Base-by-base conservation (phyloP, 345 rosid species). In the Sisymbrium irio region DNA sequence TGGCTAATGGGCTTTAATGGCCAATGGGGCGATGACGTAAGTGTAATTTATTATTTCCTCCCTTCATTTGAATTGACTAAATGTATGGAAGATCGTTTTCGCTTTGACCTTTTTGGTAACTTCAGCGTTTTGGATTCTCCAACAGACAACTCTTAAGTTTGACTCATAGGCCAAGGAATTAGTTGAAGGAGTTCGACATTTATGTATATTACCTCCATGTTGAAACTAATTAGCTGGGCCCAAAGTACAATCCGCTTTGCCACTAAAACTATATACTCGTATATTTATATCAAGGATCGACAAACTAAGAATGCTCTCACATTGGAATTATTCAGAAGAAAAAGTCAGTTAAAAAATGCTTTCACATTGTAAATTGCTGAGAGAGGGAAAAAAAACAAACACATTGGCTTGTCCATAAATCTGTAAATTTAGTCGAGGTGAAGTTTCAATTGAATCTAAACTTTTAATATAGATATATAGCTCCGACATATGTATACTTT, bases 41-140 rank as follows among this genome's bases (percentile, higher is more conserved):
- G 39, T n/a, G 56, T 20, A 60, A 14, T 17, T 33, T 40, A 62
- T 40, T 4, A 12, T 22, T 35, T 60, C 9, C 68, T 3, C 61
- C 72, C 62, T 66, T 28, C 3, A 25, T n/a, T 40, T 64, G 19
- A 12, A 35, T 18, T 67, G 46, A 32, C 46, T 7, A 22, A 2
- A 27, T 51, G 60, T 17, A 11, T 62, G 14, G 44, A 62, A 44
- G 9, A 54, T 53, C 58, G 45, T 53, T 63, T 62, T 69, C 6
- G 22, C 37, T 75, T 67, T 59, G 46, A 51, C 79, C 65, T 53
- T 69, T 76, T 62, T 44, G 58, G 74, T 69, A 69, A 62, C 28
- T 69, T 68, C 10, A 15, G 44, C 3, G 8, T 17, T 66, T 57
- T 10, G 15, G 61, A 74, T 67, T 40, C 49, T 22, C 39, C 35